These are phyloP conservation scores for Neostapfia colusana DNA, from an alignment of 176 grass and related monocot genomes.

Conservation along the genomic window DNA sequence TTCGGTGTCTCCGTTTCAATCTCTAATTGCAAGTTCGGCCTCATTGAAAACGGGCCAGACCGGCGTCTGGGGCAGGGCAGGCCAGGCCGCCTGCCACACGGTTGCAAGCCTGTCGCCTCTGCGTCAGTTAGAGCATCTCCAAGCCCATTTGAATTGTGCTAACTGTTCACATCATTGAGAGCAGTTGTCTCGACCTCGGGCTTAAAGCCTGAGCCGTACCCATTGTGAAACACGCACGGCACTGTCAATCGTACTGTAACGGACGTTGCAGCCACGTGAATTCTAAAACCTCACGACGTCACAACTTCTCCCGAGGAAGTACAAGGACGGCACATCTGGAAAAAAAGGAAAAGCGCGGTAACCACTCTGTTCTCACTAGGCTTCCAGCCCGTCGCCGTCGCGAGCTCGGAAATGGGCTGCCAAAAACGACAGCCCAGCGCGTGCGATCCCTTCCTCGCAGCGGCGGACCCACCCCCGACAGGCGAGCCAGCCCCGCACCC, in stretches of 20 bases:
- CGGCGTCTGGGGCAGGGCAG: no score
- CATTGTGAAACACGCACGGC: no score
- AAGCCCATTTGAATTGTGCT: no score
- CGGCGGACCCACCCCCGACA: slow-evolving; percentile 17
- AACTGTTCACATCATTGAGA: no score
- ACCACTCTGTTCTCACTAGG: background rate
- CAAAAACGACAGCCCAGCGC: slow-evolving; percentile 48
- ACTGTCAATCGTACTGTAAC: background rate
- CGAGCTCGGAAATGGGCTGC: slow-evolving; percentile 7
- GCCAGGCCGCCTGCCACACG: no score
- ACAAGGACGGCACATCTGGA: background rate
- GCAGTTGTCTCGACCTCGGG: background rate
- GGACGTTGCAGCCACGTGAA: background rate
- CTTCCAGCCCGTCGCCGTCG: background rate
- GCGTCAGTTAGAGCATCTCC: no score
- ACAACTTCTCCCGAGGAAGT: background rate
- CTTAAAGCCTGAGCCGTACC: background rate
- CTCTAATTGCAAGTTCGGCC: no score
- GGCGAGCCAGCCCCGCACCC: background rate
- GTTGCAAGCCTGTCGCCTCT: no score
- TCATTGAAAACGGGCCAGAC: no score
- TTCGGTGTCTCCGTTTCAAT: no score
- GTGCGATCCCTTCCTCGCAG: background rate
- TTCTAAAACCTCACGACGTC: background rate
- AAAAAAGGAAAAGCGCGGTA: background rate